Evolutionary conservation across 2,329 filamentous ascomycete species (phyloP).

Genomic region (Periconia macrospinosa): DNA sequence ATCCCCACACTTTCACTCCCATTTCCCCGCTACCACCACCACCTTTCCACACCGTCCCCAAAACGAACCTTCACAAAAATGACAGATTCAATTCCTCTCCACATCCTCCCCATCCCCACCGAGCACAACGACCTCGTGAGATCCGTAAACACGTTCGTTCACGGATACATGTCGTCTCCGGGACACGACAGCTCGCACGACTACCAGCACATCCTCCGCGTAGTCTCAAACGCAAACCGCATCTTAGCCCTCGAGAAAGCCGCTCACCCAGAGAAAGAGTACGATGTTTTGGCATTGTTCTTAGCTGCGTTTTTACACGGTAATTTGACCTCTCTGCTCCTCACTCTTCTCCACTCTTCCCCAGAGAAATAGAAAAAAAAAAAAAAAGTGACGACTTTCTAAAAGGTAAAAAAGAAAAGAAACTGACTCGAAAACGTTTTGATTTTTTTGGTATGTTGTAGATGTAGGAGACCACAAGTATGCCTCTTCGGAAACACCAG

Average conservation of each 20-base stretch:
- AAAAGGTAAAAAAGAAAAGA: too few species aligned
- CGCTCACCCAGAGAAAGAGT: slow-evolving; percentile 33
- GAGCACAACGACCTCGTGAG: slow-evolving; percentile 26
- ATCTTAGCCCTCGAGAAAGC: slow-evolving; percentile 59
- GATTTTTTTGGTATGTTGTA: not conserved
- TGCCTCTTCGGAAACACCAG: too few species aligned
- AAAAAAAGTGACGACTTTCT: not conserved
- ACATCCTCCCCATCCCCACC: slow-evolving; percentile 25
- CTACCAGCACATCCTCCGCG: slow-evolving; percentile 80
- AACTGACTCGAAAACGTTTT: too few species aligned
- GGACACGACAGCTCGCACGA: slow-evolving; percentile 77
- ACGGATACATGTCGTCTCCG: slow-evolving; percentile 40
- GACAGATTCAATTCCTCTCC: slow-evolving; percentile 20
- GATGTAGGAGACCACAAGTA: slow-evolving; percentile 91
- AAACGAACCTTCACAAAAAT: slow-evolving; percentile 10
- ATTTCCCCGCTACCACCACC: not conserved
- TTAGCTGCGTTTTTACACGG: slow-evolving; percentile 66
- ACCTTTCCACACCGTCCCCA: not conserved
- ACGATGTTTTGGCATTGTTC: slow-evolving; percentile 62
- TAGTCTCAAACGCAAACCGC: slow-evolving; percentile 70
- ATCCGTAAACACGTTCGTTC: slow-evolving; percentile 33
- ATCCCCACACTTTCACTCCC: not conserved
- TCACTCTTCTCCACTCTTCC: too few species aligned
- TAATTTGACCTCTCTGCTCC: not conserved
- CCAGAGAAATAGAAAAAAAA: not conserved